These are phyloP conservation scores for Venturia aucupariae DNA, from an alignment of 2,329 filamentous ascomycete genomes.

Conservation along the genomic window DNA sequence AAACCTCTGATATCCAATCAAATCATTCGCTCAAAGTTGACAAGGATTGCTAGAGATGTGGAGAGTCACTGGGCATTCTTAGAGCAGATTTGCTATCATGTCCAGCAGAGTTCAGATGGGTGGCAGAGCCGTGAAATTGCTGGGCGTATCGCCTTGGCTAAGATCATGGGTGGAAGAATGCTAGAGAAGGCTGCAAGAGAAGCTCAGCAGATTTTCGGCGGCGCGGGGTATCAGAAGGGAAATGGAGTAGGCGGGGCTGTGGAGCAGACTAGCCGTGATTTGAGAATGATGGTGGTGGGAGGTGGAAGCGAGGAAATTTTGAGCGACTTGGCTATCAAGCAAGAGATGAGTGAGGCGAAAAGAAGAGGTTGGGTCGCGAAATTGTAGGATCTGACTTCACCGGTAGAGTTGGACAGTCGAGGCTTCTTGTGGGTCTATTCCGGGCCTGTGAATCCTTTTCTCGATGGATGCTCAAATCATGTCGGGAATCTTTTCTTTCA, in stretches of 20 bases:
- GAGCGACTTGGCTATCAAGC: conserved; percentile 42
- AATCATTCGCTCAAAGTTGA: conserved; percentile 51
- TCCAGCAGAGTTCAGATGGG: conserved; percentile 34
- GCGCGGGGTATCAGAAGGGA: conserved; percentile 41
- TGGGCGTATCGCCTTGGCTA: conserved; percentile 33
- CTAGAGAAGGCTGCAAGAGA: conserved; percentile 43
- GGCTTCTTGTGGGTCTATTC: no score
- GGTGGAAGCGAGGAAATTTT: conserved; percentile 49
- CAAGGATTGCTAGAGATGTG: conserved; percentile 50
- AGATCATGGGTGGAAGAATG: conserved; percentile 42
- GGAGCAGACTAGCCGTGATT: conserved; percentile 46
- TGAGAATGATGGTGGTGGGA: conserved; percentile 45
- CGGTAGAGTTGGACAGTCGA: no score
- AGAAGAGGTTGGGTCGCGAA: conserved; percentile 30
- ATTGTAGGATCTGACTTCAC: not conserved
- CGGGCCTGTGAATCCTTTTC: no score
- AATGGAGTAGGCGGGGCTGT: conserved; percentile 37
- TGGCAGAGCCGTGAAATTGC: conserved; percentile 32
- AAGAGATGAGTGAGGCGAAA: conserved; percentile 34
- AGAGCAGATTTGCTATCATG: conserved; percentile 51
- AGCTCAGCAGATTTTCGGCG: conserved; percentile 47
- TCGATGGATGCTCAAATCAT: no score
- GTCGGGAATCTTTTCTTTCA: no score
- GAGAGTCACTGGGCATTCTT: conserved; percentile 54
- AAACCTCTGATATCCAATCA: conserved; percentile 48